Percentiles rank a stretch among this genome's conserved stretches.
These are phyloP conservation scores for Seiridium unicorne DNA, from an alignment of 2,329 filamentous ascomycete species.

Conservation along the genomic window DNA sequence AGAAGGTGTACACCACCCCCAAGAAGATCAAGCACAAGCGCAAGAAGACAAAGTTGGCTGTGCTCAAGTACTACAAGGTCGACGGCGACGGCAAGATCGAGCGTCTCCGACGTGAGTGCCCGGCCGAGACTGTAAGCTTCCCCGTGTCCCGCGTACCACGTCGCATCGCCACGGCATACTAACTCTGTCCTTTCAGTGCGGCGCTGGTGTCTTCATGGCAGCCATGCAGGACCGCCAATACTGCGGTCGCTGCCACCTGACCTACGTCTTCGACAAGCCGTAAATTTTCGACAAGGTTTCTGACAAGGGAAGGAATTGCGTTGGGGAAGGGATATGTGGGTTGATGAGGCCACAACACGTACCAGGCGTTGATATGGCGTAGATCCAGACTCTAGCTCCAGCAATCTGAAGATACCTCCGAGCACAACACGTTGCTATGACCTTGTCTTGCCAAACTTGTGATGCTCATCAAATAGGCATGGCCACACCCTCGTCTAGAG, in stretches of 20 bases:
- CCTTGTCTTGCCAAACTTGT: too few species aligned
- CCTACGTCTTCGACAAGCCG: slow-evolving; percentile 70
- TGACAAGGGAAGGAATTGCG: slow-evolving; percentile 3
- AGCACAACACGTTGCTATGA: neutral
- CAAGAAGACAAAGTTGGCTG: slow-evolving; percentile 99
- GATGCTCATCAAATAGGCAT: too few species aligned
- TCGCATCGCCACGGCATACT: neutral
- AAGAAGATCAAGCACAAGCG: slow-evolving; percentile 99
- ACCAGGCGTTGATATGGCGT: slow-evolving; percentile 1
- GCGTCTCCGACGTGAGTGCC: slow-evolving; percentile 97
- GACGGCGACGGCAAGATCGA: slow-evolving; percentile 99
- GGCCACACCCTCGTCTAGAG: too few species aligned
- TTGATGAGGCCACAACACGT: slow-evolving; percentile 3
- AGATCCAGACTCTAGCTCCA: slow-evolving; percentile 5
- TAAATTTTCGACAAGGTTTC: slow-evolving; percentile 16
- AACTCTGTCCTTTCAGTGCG: slow-evolving; percentile 62
- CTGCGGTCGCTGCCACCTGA: slow-evolving; percentile 75
- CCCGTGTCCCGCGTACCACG: neutral
- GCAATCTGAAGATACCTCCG: neutral
- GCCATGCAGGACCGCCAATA: slow-evolving; percentile 99
- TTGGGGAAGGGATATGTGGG: neutral
- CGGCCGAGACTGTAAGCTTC: slow-evolving; percentile 74
- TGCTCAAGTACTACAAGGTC: slow-evolving; percentile 99
- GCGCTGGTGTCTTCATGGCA: slow-evolving; percentile 99
- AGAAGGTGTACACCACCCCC: slow-evolving; percentile 99